phyloP scores from a whole-genome alignment of 176 grass and related monocot species.

The Thalia dealbata region DNA sequence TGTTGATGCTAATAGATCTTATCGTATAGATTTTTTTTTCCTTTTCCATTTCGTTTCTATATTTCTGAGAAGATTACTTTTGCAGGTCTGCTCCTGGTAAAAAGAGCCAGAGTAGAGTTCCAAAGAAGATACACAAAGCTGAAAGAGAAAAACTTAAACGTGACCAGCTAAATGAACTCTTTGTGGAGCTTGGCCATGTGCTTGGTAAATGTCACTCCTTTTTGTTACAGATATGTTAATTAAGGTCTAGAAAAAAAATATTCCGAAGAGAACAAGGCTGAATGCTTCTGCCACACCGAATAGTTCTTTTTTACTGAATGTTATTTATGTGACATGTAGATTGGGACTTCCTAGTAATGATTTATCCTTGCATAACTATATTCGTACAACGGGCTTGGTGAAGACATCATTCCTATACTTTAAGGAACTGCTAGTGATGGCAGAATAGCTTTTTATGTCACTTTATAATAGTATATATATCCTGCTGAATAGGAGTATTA shows the following conservation, averaged over 20 bases:
- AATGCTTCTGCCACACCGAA: neutral
- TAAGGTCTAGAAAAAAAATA: neutral
- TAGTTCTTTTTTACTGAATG: neutral
- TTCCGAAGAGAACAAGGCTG: slow-evolving; percentile 1
- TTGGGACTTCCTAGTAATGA: neutral
- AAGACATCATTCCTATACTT: neutral
- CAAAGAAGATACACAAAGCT: slow-evolving; percentile 72
- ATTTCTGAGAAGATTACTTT: slow-evolving; percentile 13
- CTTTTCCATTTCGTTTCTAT: slow-evolving; percentile 10
- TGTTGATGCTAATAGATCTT: neutral
- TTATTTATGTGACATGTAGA: neutral
- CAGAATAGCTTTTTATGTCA: neutral
- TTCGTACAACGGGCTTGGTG: neutral
- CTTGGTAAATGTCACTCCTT: slow-evolving; percentile 37
- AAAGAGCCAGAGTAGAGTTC: slow-evolving; percentile 38
- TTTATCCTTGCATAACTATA: neutral
- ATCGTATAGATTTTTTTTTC: neutral
- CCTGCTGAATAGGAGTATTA: neutral
- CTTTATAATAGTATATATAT: neutral
- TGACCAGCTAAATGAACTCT: slow-evolving; percentile 71
- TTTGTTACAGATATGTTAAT: neutral
- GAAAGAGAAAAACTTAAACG: slow-evolving; percentile 75
- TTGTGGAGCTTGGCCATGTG: slow-evolving; percentile 52
- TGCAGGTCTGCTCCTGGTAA: slow-evolving; percentile 32
- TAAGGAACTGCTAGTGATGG: neutral